Conservation (phyloP, 164 flowering plant species). For the Magnolia kwangsiensis region DNA sequence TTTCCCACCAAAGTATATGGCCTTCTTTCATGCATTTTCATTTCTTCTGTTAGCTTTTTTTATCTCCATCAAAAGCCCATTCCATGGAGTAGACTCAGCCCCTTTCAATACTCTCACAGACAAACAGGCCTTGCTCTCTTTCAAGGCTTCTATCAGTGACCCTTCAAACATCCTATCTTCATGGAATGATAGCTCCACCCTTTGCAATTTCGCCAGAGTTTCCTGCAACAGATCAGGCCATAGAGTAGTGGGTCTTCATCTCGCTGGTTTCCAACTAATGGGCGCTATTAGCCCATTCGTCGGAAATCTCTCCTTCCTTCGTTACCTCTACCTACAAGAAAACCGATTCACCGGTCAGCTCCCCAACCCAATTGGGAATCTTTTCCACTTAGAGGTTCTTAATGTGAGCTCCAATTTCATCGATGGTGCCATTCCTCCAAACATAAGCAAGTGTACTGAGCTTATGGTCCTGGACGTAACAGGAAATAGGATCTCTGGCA, state of each 20-base stretch:
- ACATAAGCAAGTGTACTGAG: constrained; percentile 17
- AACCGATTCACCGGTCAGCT: constrained; percentile 35
- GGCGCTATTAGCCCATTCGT: constrained; percentile 37
- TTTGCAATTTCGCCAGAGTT: constrained; percentile 51
- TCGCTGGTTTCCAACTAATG: constrained; percentile 16
- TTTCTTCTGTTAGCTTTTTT: background rate
- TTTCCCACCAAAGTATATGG: background rate
- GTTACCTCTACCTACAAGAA: constrained; percentile 29
- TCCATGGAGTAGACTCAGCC: background rate
- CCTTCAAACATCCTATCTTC: constrained; percentile 12
- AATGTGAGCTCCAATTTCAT: constrained; percentile 36
- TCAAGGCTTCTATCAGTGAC: constrained; percentile 5
- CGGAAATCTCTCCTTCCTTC: constrained; percentile 44
- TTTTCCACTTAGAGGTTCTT: constrained; percentile 25
- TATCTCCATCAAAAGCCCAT: background rate
- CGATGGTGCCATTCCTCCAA: constrained; percentile 31
- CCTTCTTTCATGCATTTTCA: background rate
- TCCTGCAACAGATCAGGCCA: constrained; percentile 20
- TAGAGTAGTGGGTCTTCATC: constrained; percentile 32
- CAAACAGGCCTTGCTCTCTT: constrained; percentile 7
- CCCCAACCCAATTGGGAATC: constrained; percentile 29
- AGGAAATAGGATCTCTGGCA: constrained; percentile 32
- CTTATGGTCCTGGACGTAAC: constrained; percentile 26
- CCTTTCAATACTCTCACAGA: constrained; percentile 1
- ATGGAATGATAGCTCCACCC: constrained; percentile 22